A percentile compares a stretch with the other conserved stretches of the same genome.
These are phyloP conservation scores for Singerocomus rubriflavus DNA, from an alignment of 1,284 basidiomycete species.

Conservation along the genomic window DNA sequence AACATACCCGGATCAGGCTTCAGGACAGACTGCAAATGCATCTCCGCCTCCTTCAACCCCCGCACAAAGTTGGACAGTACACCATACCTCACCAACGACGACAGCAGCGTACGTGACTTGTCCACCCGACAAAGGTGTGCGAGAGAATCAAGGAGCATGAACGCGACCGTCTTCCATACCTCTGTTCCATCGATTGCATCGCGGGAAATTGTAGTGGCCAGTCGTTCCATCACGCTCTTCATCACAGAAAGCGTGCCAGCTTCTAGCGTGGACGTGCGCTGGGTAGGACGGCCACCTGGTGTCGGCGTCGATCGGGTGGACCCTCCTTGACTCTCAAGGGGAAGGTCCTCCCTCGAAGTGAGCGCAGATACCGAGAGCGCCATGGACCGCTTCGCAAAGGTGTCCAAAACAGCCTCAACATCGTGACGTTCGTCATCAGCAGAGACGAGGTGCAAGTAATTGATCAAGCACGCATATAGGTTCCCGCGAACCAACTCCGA, in stretches of 20 bases:
- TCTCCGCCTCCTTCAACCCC: constrained; percentile 82
- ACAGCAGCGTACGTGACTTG: constrained; percentile 56
- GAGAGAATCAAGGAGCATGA: constrained; percentile 80
- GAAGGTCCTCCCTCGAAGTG: constrained; percentile 38
- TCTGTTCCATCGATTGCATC: constrained; percentile 95
- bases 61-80: constrained; percentile 83
- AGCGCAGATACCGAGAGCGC: constrained; percentile 36
- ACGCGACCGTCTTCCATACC: constrained; percentile 95
- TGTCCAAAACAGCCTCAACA: constrained; percentile 25
- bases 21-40: constrained; percentile 75
- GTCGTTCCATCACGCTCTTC: constrained; percentile 66
- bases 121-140: constrained; percentile 64
- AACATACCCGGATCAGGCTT: constrained; percentile 83
- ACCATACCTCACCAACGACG: constrained; percentile 71
- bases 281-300: constrained; percentile 23
- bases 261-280: constrained; percentile 48
- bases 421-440: constrained; percentile 23
- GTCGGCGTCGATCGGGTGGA: constrained; percentile 25
- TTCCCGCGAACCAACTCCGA: constrained; percentile 95
- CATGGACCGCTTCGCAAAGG: constrained; percentile 26
- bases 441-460: constrained; percentile 79
- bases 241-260: constrained; percentile 59
- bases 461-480: constrained; percentile 88
- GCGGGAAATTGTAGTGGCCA: constrained; percentile 76
- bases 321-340: constrained; percentile 38